Base-by-base conservation (phyloP, 2,329 filamentous ascomycete genomes). In the Fusarium multiceps region DNA sequence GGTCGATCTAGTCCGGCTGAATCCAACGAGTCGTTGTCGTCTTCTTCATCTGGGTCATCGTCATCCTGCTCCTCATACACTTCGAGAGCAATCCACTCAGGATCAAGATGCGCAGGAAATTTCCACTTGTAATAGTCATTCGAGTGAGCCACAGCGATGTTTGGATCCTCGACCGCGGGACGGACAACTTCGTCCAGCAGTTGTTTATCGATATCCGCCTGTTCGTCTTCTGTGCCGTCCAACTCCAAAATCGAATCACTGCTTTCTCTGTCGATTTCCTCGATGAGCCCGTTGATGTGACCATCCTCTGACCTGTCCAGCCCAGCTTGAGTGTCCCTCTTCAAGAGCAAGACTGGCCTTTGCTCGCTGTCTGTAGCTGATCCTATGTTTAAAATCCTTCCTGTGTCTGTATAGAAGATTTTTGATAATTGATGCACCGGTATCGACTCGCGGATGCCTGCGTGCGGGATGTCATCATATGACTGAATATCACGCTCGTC, bases 351-450 rank as follows among this genome's bases (percentile, higher is more conserved):
- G 4, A 81, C 76, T 8, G 80, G 80, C 14, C 73, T 78, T 48
- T 78, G 79, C 34, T 78, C 81, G 53, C 71, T 90, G 16, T 90
- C 90, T 11, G 80, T 77, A 6, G 81, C 80, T 23, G 80, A 81
- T 18, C 83, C 83, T 58, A 98, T 94, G 66, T 97, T 97, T 27
- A 98, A 84, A 12, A 98, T 93, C 72, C 93, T 93, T 20, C 94
- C 94, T 0, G 93, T 97, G 71, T 97, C 93, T 2, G 94, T 93
- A 75, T 97, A 98, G 80, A 97, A 97, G 32, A 97, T 93, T 76
- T 97, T 97, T 8, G 93, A 92, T 7, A 97, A 87, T 74, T 89
- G 83, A 34, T 82, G 78, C 6, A 87, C 80, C 0, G 86, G 85
- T n/a, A 89, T 82, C 1, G 79, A 80, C 64, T 89, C 87, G 40